Evolutionary conservation across 352 stramenopile species (phyloP).

Genomic region (Globisporangium heterothallicum): DNA sequence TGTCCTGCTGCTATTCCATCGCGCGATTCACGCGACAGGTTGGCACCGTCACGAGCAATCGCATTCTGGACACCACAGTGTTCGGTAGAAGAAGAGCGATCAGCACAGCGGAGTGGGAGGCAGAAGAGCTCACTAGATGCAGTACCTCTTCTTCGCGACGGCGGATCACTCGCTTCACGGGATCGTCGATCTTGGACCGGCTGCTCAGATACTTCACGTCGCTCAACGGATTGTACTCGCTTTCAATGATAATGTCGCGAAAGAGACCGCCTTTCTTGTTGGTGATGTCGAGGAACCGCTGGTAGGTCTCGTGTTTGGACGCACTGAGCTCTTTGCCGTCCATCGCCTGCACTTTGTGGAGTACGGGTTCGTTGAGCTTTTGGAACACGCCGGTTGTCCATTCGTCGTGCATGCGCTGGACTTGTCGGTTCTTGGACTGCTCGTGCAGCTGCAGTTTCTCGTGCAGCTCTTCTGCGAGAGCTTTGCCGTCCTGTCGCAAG

Average conservation of each 20-base stretch:
- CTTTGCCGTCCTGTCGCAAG: slow-evolving; percentile 38
- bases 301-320: slow-evolving; percentile 58
- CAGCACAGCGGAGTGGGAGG: background rate
- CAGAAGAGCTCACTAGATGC: background rate
- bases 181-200: slow-evolving; percentile 49
- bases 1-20: background rate
- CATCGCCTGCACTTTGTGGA: slow-evolving; percentile 45
- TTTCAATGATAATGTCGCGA: slow-evolving; percentile 82
- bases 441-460: slow-evolving; percentile 62
- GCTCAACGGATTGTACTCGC: slow-evolving; percentile 74
- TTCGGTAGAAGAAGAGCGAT: no score
- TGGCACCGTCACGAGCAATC: slow-evolving; percentile 43
- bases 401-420: slow-evolving; percentile 71
- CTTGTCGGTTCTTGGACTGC: slow-evolving; percentile 50
- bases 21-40: slow-evolving; percentile 19
- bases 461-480: slow-evolving; percentile 51
- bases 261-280: slow-evolving; percentile 80
- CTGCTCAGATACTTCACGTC: slow-evolving; percentile 55
- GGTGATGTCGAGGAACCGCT: slow-evolving; percentile 74
- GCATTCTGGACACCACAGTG: slow-evolving; percentile 22
- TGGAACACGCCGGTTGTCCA: slow-evolving; percentile 62
- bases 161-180: slow-evolving; percentile 53
- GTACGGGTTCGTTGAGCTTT: slow-evolving; percentile 65
- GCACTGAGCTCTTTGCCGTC: slow-evolving; percentile 32
- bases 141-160: slow-evolving; percentile 57